Evolutionary conservation across 2,329 filamentous ascomycete species (phyloP).

Genomic region (Trichoderma lentiforme): DNA sequence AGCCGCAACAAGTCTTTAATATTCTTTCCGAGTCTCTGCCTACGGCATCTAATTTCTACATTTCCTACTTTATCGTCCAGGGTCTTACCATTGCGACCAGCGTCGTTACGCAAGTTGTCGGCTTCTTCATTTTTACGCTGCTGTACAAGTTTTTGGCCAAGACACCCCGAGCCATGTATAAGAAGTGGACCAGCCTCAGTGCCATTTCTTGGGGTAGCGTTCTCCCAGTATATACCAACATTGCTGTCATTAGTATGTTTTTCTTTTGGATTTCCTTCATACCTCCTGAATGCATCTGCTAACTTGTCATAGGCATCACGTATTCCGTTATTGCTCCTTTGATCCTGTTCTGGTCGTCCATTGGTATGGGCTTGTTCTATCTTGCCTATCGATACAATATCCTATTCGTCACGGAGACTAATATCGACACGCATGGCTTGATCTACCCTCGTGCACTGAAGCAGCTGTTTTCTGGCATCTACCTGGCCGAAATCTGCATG

Average conservation of each 20-base stretch:
- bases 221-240: conserved; percentile 70
- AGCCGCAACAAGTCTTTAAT: conserved; percentile 59
- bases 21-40: conserved; percentile 73
- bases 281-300: conserved; percentile 11
- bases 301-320: conserved; percentile 52
- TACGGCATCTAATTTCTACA: conserved; percentile 87
- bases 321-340: conserved; percentile 84
- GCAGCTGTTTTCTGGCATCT: conserved; percentile 78
- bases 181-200: conserved; percentile 65
- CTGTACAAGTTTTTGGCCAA: conserved; percentile 69
- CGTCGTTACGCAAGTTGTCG: conserved; percentile 64
- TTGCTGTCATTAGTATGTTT: conserved; percentile 62
- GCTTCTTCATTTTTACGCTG: conserved; percentile 64
- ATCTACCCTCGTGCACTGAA: conserved; percentile 86
- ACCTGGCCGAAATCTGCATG: conserved; percentile 74
- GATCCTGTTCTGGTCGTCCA: conserved; percentile 73
- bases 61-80: conserved; percentile 84
- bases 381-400: conserved; percentile 84
- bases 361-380: conserved; percentile 77
- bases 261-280: background rate
- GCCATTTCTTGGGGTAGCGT: conserved; percentile 74
- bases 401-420: conserved; percentile 73
- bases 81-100: conserved; percentile 73
- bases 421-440: conserved; percentile 83
- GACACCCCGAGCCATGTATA: conserved; percentile 76